Conservation (phyloP, 2,329 filamentous ascomycete genomes). For the Diaporthe ampelina region DNA sequence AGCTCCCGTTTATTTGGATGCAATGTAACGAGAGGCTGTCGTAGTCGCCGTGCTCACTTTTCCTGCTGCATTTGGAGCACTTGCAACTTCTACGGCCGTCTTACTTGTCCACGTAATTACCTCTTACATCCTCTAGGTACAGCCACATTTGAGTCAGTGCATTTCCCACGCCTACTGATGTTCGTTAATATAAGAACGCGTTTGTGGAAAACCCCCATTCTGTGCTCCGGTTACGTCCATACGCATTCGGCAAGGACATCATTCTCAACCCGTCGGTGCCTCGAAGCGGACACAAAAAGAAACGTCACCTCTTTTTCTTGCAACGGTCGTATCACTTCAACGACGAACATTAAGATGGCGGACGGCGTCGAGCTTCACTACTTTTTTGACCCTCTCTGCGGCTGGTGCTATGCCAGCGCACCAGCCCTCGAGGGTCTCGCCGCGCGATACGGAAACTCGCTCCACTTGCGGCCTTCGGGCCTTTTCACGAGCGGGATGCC, state of each 20-base stretch:
- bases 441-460: not conserved
- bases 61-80: not conserved
- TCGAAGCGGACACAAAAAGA: not conserved
- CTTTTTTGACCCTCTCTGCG: not conserved
- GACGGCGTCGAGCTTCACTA: not conserved
- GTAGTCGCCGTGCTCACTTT: not conserved
- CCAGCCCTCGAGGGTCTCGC: not conserved
- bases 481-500: not conserved
- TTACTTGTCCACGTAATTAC: not conserved
- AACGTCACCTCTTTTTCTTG: not conserved
- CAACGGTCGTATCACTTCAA: not conserved
- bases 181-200: not conserved
- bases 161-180: not conserved
- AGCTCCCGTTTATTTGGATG: not conserved
- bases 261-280: not conserved
- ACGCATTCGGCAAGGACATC: not conserved
- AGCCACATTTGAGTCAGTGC: not conserved
- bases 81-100: not conserved
- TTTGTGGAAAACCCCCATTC: not conserved
- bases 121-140: not conserved
- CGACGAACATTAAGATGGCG: not conserved
- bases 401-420: not conserved
- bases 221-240: not conserved
- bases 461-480: not conserved
- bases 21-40: not conserved